Base-by-base conservation (phyloP, 2,329 filamentous ascomycete species). In the Neonectria faginata region DNA sequence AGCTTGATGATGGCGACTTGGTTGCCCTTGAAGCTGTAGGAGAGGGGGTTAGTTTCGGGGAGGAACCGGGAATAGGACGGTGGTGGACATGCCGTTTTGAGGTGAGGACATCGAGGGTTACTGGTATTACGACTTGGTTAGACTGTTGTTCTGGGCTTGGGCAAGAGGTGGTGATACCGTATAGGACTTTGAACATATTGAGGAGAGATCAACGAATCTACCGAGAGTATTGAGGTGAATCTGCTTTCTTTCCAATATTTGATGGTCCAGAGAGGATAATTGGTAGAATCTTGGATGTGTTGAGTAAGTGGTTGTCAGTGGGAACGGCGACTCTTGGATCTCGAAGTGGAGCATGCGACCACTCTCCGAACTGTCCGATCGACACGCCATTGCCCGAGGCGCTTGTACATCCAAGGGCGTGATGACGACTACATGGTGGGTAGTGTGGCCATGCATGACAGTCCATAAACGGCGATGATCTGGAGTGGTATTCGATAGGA, bases 1-100 rank as follows among this genome's bases (percentile, higher is more conserved):
- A 58, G 25, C 14, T 65, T 55, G 25, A 67, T 62, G 11, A 67
- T 27, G 31, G 65, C 65, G 7, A 67, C 48, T 31, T 67, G 65
- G n/a, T 67, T 67, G 57, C 65, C 65, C 16, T 61, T 65, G 58
- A 62, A 65, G 20, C 58, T 62, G 22, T 12, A 31, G 4, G 14
- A 2, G 16, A 41, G 12, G 50, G 33, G 33, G 12, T 12, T 36
- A 16, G 12, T 36, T 5, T 33, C 9, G 10, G 3, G 2, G 12
- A 36, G 33, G 33, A 16, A 36, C 14, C 2, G 14, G 33, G 12
- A 12, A 12, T 6, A 16, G 4, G 33, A 14, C 5, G 31, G 2
- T 36, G 31, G 20, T 3, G 16, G 31, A 20, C 8, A 12, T 53
- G 56, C 61, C 56, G 51, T 48, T 22, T 55, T 20, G 42, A 29